Conservation (phyloP, 495 filamentous ascomycete genomes). For the Penicillium coprophilum region DNA sequence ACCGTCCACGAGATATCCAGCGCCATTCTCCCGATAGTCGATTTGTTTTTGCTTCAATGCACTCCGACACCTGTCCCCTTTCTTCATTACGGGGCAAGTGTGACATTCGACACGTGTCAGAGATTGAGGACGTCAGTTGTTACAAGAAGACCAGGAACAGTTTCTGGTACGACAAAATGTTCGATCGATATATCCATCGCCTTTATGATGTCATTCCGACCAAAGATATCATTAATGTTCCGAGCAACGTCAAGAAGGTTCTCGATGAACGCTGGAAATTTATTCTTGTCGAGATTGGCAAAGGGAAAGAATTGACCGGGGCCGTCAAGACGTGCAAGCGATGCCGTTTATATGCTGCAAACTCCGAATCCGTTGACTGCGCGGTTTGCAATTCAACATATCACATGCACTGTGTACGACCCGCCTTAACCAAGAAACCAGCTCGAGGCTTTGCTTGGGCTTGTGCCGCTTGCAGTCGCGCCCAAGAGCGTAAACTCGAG, state of each 20-base stretch:
- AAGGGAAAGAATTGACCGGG: constrained; percentile 92
- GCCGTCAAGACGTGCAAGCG: constrained; percentile 95
- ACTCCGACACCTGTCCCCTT: constrained; percentile 93
- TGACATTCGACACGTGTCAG: constrained; percentile 78
- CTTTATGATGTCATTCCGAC: constrained; percentile 97
- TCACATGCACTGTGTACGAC: constrained; percentile 97
- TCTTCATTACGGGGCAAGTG: constrained; percentile 92
- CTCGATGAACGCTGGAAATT: constrained; percentile 94
- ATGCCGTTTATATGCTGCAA: constrained; percentile 85
- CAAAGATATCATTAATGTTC: constrained; percentile 91
- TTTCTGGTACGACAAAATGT: constrained; percentile 98
- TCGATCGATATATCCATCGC: constrained; percentile 96
- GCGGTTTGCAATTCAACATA: constrained; percentile 93
- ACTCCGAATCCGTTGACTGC: constrained; percentile 95
- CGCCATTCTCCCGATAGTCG: constrained; percentile 87
- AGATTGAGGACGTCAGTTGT: constrained; percentile 77
- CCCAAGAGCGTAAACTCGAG: constrained; percentile 89
- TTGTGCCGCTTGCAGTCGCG: constrained; percentile 91
- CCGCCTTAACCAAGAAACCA: constrained; percentile 91
- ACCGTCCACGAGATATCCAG: constrained; percentile 92
- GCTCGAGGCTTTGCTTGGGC: constrained; percentile 98
- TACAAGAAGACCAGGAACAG: constrained; percentile 80
- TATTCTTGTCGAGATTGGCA: constrained; percentile 86
- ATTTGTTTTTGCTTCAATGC: constrained; percentile 93
- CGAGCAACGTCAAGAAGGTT: constrained; percentile 87